Conservation (phyloP, 2,329 filamentous ascomycete species). For the Stemphylium vesicarium region DNA sequence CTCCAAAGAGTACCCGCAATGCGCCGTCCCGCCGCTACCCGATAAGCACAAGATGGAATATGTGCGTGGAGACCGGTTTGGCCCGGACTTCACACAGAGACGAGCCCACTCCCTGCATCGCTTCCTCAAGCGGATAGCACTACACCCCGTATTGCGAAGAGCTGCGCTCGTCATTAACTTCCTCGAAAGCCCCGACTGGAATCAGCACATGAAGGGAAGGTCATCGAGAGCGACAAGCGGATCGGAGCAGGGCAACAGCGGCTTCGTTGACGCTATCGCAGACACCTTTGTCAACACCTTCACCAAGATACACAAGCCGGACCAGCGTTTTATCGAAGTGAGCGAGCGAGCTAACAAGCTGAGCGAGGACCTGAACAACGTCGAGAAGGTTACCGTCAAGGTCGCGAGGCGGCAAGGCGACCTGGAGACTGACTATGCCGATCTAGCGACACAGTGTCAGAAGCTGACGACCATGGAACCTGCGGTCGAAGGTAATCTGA, state of each 20-base stretch:
- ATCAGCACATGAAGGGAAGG: slow-evolving; percentile 87
- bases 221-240: slow-evolving; percentile 66
- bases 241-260: slow-evolving; percentile 56
- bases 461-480: slow-evolving; percentile 90
- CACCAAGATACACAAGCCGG: slow-evolving; percentile 92
- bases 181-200: slow-evolving; percentile 94
- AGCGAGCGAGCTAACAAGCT: slow-evolving; percentile 91
- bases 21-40: slow-evolving; percentile 90
- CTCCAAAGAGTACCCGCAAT: slow-evolving; percentile 84
- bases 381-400: slow-evolving; percentile 93
- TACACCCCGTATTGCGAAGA: slow-evolving; percentile 87
- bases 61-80: slow-evolving; percentile 94
- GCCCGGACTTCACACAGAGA: slow-evolving; percentile 86
- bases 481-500: slow-evolving; percentile 79
- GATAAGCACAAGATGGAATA: slow-evolving; percentile 99
- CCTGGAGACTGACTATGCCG: slow-evolving; percentile 84
- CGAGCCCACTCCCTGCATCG: slow-evolving; percentile 89
- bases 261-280: slow-evolving; percentile 93
- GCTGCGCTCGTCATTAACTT: slow-evolving; percentile 85
- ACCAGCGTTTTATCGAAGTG: slow-evolving; percentile 93
- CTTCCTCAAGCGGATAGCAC: slow-evolving; percentile 82
- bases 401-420: slow-evolving; percentile 88
- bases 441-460: slow-evolving; percentile 93
- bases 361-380: slow-evolving; percentile 85
- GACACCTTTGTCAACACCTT: slow-evolving; percentile 98